Conservation (phyloP, 805 yeast species). For the Barnettozyma californica region DNA sequence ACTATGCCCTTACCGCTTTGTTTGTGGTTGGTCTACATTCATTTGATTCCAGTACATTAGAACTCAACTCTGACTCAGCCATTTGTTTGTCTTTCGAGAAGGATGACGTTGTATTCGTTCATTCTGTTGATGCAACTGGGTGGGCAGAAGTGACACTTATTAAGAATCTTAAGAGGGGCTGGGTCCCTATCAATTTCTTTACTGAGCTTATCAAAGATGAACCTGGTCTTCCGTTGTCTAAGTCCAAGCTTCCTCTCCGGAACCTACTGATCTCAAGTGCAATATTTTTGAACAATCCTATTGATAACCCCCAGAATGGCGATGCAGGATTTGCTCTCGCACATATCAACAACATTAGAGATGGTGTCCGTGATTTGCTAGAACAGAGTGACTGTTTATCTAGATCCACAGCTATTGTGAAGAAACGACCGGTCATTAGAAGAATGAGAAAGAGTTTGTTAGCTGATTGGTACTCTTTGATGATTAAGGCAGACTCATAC, state of each 20-base stretch:
- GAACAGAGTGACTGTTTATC: conserved; percentile 72
- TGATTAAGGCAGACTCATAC: conserved; percentile 71
- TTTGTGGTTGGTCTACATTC: conserved; percentile 56
- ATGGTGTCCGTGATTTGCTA: conserved; percentile 62
- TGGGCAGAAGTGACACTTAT: conserved; percentile 84
- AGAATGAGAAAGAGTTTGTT: conserved; percentile 62
- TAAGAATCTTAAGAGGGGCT: conserved; percentile 60
- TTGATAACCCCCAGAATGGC: conserved; percentile 37
- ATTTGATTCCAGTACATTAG: conserved; percentile 53
- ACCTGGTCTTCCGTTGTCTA: conserved; percentile 2
- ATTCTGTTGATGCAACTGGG: conserved; percentile 73
- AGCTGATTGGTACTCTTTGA: conserved; percentile 76
- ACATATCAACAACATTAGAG: conserved; percentile 57
- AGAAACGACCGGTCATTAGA: conserved; percentile 53
- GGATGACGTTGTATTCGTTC: conserved; percentile 71
- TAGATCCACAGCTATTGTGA: conserved; percentile 64
- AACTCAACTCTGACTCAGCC: conserved; percentile 60
- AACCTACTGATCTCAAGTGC: conserved; percentile 60
- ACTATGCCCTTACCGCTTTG: conserved; percentile 45
- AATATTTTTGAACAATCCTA: conserved; percentile 58
- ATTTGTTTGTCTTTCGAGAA: conserved; percentile 69
- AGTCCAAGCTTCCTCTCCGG: conserved; percentile 45
- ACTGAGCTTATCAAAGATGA: conserved; percentile 35
- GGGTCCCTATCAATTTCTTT: conserved; percentile 85
- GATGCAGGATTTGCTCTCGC: conserved; percentile 22